Evolutionary conservation across 2,329 filamentous ascomycete genomes (phyloP), one percentile per base, ranked within the genome.

Genomic region (Trichoderma endophyticum): DNA sequence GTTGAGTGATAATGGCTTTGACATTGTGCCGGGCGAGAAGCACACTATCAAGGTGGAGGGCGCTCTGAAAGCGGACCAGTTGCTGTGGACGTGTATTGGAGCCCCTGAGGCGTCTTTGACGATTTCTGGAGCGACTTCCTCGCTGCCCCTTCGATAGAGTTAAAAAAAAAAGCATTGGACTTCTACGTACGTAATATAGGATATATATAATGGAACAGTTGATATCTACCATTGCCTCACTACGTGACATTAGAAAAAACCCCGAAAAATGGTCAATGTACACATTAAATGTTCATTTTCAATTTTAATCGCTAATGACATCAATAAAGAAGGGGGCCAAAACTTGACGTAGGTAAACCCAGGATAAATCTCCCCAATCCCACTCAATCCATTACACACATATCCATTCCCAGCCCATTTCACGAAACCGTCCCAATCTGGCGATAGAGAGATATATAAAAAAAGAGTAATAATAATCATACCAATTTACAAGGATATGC

Each of bases 1-100:
- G 51, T 79, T 89, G 69, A 87, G 84, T 39, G 88, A 90, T 75
- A 90, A 90, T 73, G 84, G 86, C 1, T 84, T 91, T 21, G 88
- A 91, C 76, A 24, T 90, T 11, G 79, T 90, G 12, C 88, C 88
- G 0, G 86, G 86, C 0, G 78, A 79, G 61, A 72, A 74, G 48
- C 75, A 77, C n/a, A 69, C 70, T 0, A 71, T 81, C 30, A 72
- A 74, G 54, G 73, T 73, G 14, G 66, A 70, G 21, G 75, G 73
- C 8, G 26, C 39, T 43, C 28, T 75, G 54, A 70, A 21, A 14
- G 73, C 71, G 14, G 68, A 71, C 8, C 39, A 71, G 70, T 51
- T 75, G 67, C 34, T 66, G 57, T 75, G 72, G 69, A 75, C 75
- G 7, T 75, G 72, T 30, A 54, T 75, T 14, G 75, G 72, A 24